Base-by-base conservation (phyloP, 495 filamentous ascomycete species). In the Neurospora sp. region DNA sequence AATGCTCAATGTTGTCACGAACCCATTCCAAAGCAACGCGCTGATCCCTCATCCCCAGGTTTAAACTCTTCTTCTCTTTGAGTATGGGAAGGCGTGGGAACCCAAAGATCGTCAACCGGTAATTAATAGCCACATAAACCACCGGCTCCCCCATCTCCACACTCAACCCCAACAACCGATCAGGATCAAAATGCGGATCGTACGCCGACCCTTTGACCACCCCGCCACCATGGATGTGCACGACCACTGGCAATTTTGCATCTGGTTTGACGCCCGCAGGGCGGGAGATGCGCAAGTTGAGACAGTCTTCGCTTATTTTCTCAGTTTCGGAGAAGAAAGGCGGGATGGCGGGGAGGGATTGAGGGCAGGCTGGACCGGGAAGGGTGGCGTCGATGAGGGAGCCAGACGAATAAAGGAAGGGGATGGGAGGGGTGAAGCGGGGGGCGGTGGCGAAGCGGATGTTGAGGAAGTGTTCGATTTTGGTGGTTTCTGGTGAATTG, bases 1-100 rank as follows among this genome's bases (percentile, higher is more conserved):
- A 92, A 16, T 79, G 82, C 75, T 76, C 81, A 37, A 88, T 87
- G 73, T 88, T 83, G 62, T 82, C 82, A 39, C 82, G 78, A 44
- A 88, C 72, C 81, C 80, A 82, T 42, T 78, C 74, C 12, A 38
- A 7, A 8, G 37, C 37, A 8, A 38, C 37, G 0, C 37, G 6
- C 37, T 38, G 37, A 38, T 38, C 37, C 37, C 37, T 38, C 37
- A 38, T 38, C 0, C 81, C 81, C 16, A 79, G 74, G 41, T 82
- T 82, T 4, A 79, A 18, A 0, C 66, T 71, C 41, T 77, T 77
- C n/a, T 70, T 70, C n/a, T 69, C n/a, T n/a, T n/a, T n/a, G n/a
- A n/a, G n/a, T n/a, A n/a, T n/a, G n/a, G n/a, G n/a, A n/a, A n/a
- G n/a, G n/a, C n/a, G n/a, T n/a, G n/a, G n/a, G n/a, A n/a, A n/a